Evolutionary conservation across 148 eudicot genomes (phyloP).

Genomic region (Polygonum maritimum): DNA sequence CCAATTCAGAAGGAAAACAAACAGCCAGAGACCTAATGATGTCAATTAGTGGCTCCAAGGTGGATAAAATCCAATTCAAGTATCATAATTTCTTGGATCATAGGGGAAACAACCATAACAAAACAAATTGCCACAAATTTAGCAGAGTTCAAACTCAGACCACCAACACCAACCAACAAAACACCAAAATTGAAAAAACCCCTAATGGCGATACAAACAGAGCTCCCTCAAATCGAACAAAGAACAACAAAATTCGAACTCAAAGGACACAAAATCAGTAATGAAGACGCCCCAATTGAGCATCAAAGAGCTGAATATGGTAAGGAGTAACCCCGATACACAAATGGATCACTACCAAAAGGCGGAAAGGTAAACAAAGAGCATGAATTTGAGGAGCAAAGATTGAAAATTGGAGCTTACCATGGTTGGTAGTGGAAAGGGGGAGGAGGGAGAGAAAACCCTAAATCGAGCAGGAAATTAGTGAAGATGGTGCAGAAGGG

Average conservation of each 20-base stretch:
- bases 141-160: not conserved
- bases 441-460: slow-evolving; percentile 1
- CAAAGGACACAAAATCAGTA: not conserved
- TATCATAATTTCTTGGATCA: not conserved
- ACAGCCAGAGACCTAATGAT: not conserved
- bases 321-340: not conserved
- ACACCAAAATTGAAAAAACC: not conserved
- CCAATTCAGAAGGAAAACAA: not conserved
- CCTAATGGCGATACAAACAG: not conserved
- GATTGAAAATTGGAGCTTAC: not conserved
- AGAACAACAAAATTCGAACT: not conserved
- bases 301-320: not conserved
- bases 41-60: not conserved
- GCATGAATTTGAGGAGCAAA: not conserved
- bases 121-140: not conserved
- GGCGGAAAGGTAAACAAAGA: not conserved
- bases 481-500: not conserved
- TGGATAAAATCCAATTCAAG: not conserved
- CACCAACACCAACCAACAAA: not conserved
- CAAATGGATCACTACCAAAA: not conserved
- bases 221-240: not conserved
- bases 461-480: not conserved
- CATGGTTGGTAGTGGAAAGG: not conserved
- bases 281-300: not conserved
- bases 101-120: not conserved